phyloP scores from a whole-genome alignment of 345 rosid species.

The Eucalyptus sp. region DNA sequence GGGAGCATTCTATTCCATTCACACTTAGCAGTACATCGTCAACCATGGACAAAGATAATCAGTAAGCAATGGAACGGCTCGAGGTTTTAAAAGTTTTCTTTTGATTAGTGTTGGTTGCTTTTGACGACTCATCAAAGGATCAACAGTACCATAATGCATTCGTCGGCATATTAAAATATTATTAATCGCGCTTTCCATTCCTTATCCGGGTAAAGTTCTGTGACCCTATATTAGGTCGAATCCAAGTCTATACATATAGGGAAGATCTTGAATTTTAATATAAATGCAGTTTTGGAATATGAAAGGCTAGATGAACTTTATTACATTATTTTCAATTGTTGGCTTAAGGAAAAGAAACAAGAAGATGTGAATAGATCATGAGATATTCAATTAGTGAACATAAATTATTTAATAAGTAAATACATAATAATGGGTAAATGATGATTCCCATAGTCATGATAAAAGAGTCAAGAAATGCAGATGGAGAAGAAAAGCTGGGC shows the following conservation, averaged over 20 bases:
- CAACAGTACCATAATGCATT: rapidly evolving
- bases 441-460: not conserved
- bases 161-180: not conserved
- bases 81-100: not conserved
- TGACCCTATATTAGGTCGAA: not conserved
- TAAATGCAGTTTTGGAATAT: not conserved
- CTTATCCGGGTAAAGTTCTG: not conserved
- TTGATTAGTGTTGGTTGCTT: not conserved
- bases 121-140: not conserved
- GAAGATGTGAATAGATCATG: not conserved
- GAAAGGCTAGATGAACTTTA: not conserved
- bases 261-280: not conserved
- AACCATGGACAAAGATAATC: not conserved
- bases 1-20: not conserved
- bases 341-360: not conserved
- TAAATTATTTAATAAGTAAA: not conserved
- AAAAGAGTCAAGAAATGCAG: not conserved
- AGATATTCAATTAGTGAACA: not conserved
- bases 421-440: not conserved
- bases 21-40: not conserved
- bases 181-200: not conserved
- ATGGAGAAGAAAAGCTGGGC: not conserved
- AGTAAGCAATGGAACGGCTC: not conserved
- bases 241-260: not conserved
- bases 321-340: not conserved